Evolutionary conservation across 1,284 basidiomycete genomes (phyloP).

Genomic region (Grifola frondosa): DNA sequence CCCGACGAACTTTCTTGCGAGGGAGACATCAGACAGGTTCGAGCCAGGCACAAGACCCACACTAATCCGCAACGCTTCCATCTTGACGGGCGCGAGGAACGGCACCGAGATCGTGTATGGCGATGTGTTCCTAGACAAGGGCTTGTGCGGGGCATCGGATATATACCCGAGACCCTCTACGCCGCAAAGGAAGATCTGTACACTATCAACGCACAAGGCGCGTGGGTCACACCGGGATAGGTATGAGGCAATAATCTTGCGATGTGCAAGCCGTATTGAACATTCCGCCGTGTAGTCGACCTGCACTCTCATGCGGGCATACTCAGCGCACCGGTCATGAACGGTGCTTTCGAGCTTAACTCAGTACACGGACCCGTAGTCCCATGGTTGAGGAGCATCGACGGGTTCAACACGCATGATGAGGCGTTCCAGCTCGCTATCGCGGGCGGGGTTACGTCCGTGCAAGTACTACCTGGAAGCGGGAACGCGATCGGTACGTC

Average conservation of each 20-base stretch:
- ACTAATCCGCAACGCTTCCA: conserved; percentile 73
- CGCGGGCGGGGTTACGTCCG: conserved; percentile 50
- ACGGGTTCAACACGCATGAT: conserved; percentile 52
- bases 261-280: not conserved
- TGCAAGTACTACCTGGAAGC: conserved; percentile 39
- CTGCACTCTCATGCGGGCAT: conserved; percentile 82
- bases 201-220: conserved; percentile 56
- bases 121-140: conserved; percentile 58
- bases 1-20: conserved; percentile 47
- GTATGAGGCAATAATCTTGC: conserved; percentile 36
- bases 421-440: conserved; percentile 40
- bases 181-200: conserved; percentile 39
- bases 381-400: conserved; percentile 46
- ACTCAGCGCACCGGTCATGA: conserved; percentile 49
- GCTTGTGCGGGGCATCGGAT: conserved; percentile 58
- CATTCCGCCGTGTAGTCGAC: conserved; percentile 48
- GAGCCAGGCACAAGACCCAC: conserved; percentile 65
- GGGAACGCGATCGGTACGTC: conserved; percentile 31
- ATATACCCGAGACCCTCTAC: conserved; percentile 42
- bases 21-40: conserved; percentile 70
- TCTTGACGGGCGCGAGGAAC: conserved; percentile 76
- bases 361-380: conserved; percentile 53
- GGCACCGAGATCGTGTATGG: conserved; percentile 64
- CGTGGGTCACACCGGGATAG: conserved; percentile 71
- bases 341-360: conserved; percentile 53